Evolutionary conservation across 2,329 filamentous ascomycete genomes (phyloP), one percentile per base, ranked within the genome.

Genomic region (Phyllosticta citrichinensis): DNA sequence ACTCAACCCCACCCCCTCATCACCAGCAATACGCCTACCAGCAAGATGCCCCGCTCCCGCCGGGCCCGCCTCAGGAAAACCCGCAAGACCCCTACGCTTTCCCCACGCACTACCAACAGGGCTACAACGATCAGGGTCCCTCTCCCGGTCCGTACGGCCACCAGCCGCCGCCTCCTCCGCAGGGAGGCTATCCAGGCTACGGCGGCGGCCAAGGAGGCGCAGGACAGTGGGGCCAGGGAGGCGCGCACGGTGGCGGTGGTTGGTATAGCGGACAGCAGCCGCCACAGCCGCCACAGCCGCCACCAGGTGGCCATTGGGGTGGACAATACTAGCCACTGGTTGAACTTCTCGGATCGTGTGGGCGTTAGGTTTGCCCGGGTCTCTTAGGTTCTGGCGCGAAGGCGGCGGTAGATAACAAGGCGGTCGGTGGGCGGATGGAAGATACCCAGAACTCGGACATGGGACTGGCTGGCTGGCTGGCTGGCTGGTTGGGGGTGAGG

Each of bases 231-330:
- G 58, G 58, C 17, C 52, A 25, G 9, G 19, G 33, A 40, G 33
- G 33, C 10, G 33, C 17, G 17, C 14, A 52, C 8, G 19, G 22
- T 24, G 51, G 51, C 8, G 53, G 51, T n/a, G 53, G 53, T 55
- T 9, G 53, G 17, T 55, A 25, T 20, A 5, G 50, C 9, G 19
- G 33, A 35, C 58, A 60, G 30, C 58, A 47, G 30, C 55, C 55
- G 2, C 53, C 53, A 14, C 58, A 47, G 30, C 55, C 55, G 2
- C 53, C 53, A 14, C 52, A 33, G n/a, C 60, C 60, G 12, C 60
- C 60, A n/a, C 33, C 50, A 3, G 60, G 60, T 11, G 60, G 60
- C 8, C 56, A 61, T 40, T 61, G 60, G 60, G 60, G 60, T 30
- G 60, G 60, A 8, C 60, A 61, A 30, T 61, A 61, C 27, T 61